These are phyloP conservation scores for Schizonepeta tenuifolia DNA, from an alignment of 257 asterid species.

Conservation along the genomic window DNA sequence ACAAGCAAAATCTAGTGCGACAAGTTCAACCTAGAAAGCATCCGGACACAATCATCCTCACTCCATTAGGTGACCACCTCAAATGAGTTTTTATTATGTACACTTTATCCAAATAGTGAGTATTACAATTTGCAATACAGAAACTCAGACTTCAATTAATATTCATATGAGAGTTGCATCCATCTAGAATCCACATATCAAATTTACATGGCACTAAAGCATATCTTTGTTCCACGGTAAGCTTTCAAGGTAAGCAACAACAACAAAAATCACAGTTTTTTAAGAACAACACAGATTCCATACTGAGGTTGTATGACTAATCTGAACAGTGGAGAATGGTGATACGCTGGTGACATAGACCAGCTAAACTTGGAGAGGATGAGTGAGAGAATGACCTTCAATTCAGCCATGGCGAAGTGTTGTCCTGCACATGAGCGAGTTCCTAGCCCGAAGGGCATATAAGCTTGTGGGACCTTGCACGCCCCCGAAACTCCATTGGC, in stretches of 20 bases:
- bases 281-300: slow-evolving; percentile 53
- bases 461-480: slow-evolving; percentile 68
- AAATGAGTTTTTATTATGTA: too few relatives aligned
- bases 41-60: too few relatives aligned
- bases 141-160: too few relatives aligned
- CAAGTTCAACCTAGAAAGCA: too few relatives aligned
- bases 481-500: slow-evolving; percentile 58
- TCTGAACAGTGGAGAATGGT: slow-evolving; percentile 57
- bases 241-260: not conserved
- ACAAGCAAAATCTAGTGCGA: too few relatives aligned
- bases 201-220: not conserved
- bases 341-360: slow-evolving; percentile 58
- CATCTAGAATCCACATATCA: not conserved
- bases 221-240: not conserved
- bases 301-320: slow-evolving; percentile 58
- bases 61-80: too few relatives aligned
- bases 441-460: slow-evolving; percentile 78
- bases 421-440: slow-evolving; percentile 65
- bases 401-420: slow-evolving; percentile 71
- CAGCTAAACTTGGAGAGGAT: slow-evolving; percentile 58
- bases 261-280: slow-evolving; percentile 40
- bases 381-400: slow-evolving; percentile 68
- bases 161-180: not conserved
- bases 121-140: too few relatives aligned
- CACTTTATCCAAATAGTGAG: too few relatives aligned